These are phyloP conservation scores for Leccinum imitatum DNA, from an alignment of 768 basidiomycete species.

Conservation along the genomic window DNA sequence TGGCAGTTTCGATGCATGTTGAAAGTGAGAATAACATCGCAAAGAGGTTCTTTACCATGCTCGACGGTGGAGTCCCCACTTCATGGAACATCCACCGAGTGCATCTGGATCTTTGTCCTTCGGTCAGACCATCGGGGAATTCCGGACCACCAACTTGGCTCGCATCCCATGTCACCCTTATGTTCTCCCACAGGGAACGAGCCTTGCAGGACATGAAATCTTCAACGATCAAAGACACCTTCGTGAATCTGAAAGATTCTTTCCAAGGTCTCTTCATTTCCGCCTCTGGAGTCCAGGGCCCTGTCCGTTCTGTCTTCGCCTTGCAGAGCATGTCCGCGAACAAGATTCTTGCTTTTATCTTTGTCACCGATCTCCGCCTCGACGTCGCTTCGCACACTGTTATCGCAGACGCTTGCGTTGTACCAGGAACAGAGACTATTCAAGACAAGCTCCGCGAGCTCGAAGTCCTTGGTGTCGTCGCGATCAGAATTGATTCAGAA, in stretches of 20 bases:
- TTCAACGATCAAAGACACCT: conserved; percentile 17
- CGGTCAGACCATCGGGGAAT: conserved; percentile 24
- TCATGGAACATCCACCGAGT: conserved; percentile 42
- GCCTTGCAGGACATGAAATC: conserved; percentile 1
- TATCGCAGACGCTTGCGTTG: conserved; percentile 49
- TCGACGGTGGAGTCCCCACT: conserved; percentile 10
- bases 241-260: conserved; percentile 35
- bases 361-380: conserved; percentile 45
- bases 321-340: conserved; percentile 17
- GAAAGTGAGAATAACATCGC: conserved; percentile 19
- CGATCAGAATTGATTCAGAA: conserved; percentile 15
- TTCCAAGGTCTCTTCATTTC: conserved; percentile 30
- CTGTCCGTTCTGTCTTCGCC: conserved; percentile 19
- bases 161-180: conserved; percentile 28
- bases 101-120: conserved; percentile 36
- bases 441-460: conserved; percentile 1
- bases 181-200: conserved; percentile 35
- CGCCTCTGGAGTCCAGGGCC: conserved; percentile 24
- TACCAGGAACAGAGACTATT: conserved; percentile 33
- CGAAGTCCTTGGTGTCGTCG: conserved; percentile 14
- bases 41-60: conserved; percentile 31
- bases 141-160: conserved; percentile 31
- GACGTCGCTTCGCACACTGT: conserved; percentile 52
- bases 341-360: conserved; percentile 40
- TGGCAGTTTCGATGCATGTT: conserved; percentile 14